Conservation (phyloP, 2,329 filamentous ascomycete genomes). For the Cytospora piceae region DNA sequence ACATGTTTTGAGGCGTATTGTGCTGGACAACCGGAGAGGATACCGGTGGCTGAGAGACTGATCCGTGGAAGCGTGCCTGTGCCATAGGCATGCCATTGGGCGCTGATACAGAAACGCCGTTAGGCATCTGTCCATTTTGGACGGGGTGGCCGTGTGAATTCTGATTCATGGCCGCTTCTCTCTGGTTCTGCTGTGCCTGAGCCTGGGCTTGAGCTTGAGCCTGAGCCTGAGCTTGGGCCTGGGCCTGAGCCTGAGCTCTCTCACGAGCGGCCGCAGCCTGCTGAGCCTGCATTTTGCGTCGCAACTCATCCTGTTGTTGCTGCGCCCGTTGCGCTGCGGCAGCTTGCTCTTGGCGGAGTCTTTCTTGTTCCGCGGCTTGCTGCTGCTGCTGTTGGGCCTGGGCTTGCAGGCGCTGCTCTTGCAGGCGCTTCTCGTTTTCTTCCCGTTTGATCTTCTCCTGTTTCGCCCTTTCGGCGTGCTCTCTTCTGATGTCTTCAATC, state of each 20-base stretch:
- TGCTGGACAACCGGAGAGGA: constrained; percentile 71
- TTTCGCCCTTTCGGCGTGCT: constrained; percentile 76
- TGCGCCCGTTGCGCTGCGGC: constrained; percentile 35
- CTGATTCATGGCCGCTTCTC: constrained; percentile 43
- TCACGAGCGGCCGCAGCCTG: constrained; percentile 38
- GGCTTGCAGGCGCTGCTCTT: constrained; percentile 52
- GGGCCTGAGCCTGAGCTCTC: constrained; percentile 38
- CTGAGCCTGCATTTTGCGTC: constrained; percentile 42
- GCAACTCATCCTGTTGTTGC: constrained; percentile 43
- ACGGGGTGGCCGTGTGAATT: constrained; percentile 49
- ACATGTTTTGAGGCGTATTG: constrained; percentile 66
- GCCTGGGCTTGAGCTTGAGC: constrained; percentile 33
- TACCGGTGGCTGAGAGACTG: constrained; percentile 65
- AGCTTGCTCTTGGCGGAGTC: constrained; percentile 42
- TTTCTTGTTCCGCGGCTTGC: constrained; percentile 48
- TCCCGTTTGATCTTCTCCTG: constrained; percentile 73
- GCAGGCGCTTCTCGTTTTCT: constrained; percentile 60
- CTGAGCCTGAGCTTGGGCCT: constrained; percentile 37
- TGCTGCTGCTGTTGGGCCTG: constrained; percentile 48
- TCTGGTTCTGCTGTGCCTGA: constrained; percentile 39
- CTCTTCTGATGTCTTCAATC: constrained; percentile 79
- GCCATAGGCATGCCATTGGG: constrained; percentile 43
- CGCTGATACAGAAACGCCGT: constrained; percentile 41
- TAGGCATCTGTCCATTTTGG: constrained; percentile 48
- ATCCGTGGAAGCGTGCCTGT: constrained; percentile 53